A percentile compares a stretch with the other conserved stretches of the same genome.
phyloP scores from a whole-genome alignment of 345 rosid genomes.

The Eucalyptus sp. region DNA sequence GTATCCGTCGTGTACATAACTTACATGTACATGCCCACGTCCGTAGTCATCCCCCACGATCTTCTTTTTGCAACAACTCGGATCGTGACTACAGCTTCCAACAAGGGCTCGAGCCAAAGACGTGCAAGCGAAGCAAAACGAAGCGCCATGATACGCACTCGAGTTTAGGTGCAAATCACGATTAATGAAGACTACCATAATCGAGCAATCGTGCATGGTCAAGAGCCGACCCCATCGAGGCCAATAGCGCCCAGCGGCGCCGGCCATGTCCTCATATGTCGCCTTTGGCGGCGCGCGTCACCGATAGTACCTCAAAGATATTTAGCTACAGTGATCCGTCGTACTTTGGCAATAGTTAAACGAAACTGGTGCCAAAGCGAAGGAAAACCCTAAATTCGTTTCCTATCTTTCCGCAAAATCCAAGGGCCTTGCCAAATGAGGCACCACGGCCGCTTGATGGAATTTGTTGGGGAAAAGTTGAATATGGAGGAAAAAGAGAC shows the following conservation, averaged over 20 bases:
- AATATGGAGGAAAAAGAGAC: neutral
- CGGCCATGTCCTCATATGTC: neutral
- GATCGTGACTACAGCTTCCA: neutral
- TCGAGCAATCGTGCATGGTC: neutral
- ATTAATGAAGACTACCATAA: neutral
- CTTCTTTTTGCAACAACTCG: neutral
- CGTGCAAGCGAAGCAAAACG: neutral
- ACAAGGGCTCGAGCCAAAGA: neutral
- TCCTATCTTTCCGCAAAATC: neutral
- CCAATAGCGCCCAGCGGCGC: neutral
- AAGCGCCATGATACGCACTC: neutral
- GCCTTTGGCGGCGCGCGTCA: rapidly evolving
- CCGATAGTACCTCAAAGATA: neutral
- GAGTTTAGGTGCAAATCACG: neutral
- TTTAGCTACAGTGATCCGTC: neutral
- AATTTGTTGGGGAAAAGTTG: neutral
- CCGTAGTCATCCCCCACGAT: neutral
- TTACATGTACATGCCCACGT: neutral
- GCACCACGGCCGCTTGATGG: neutral
- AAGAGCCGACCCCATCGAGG: neutral
- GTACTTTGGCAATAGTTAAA: neutral
- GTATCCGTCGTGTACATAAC: neutral
- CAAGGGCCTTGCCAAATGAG: neutral
- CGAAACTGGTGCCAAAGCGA: neutral
- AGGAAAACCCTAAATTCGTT: neutral